Evolutionary conservation across 2,329 filamentous ascomycete species (phyloP).

Genomic region (Neobulgaria alba): DNA sequence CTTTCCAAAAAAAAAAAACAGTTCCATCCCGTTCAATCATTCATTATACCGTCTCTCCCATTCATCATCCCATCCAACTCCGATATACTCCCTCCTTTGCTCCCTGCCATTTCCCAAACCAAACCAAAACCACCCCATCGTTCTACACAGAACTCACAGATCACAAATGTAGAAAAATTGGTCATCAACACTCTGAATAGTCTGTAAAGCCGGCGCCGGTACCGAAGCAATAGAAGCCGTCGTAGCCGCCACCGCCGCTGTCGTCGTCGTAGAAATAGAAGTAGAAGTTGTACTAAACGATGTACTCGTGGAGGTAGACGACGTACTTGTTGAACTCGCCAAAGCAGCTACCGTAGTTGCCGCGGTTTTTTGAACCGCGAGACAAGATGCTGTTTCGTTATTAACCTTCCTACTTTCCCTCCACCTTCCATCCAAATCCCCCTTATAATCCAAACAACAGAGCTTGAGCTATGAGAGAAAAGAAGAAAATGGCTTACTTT

Average conservation of each 20-base stretch:
- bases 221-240: conserved; percentile 1
- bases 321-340: background rate
- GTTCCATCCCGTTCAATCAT: conserved; percentile 5
- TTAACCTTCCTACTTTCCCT: too few relatives aligned
- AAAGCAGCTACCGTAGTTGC: background rate
- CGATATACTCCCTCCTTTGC: too few relatives aligned
- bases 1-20: too few relatives aligned
- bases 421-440: background rate
- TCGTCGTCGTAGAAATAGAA: background rate
- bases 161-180: conserved; percentile 19
- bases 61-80: background rate
- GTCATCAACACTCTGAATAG: conserved; percentile 12
- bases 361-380: background rate
- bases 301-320: background rate
- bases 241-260: background rate
- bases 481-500: conserved; percentile 6
- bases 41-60: background rate
- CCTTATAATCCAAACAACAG: too few relatives aligned
- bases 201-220: conserved; percentile 8
- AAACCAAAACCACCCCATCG: too few relatives aligned
- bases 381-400: background rate
- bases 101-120: too few relatives aligned
- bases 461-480: too few relatives aligned
- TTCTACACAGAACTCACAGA: background rate
- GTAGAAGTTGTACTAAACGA: background rate